Evolutionary conservation across 1,284 basidiomycete genomes (phyloP), one percentile per base, ranked within the genome.

Genomic region (Sanghuangporus baumii): DNA sequence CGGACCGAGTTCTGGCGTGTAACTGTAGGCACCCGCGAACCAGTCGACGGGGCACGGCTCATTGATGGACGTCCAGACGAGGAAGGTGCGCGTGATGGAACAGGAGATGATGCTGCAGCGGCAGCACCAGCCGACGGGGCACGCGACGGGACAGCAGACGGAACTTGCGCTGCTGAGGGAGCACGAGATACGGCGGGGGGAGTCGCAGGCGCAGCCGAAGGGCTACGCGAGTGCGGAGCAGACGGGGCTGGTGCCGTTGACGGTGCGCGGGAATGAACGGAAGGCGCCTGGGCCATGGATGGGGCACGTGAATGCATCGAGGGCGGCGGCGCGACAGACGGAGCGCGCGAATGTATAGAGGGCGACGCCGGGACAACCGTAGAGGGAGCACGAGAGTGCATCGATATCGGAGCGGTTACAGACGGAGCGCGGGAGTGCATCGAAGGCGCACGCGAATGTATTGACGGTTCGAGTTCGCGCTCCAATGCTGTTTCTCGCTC

Each of bases 1-100:
- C 61, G 55, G 16, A 7, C 14, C 4, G 61, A 62, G 26, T 38
- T 58, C 34, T 48, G 55, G 7, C 61, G 61, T 2, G 56, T 51
- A 20, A 62, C 47, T 1, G 61, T 51, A 6, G 61, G 61, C n/a
- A 62, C 61, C 16, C 55, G 55, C 7, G 47, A 40, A 50, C 34
- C 55, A 31, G 26, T 43, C 9, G 55, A 57, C 18, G 55, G 55
- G 8, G 38, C 43, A 23, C 55, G 55, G 38, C 55, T 57, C 38
- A 57, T 8, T 6, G 55, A 41, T 23, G 55, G 55, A 23, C 40
- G 37, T 1, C 55, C 40, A 37, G 18, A 8, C 2, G 57, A 23
- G 23, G 57, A 60, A 12, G 59, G 26, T 18, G 59, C 50, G 38
- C 59, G 59, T 9, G 61, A 62, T 18, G 61, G 60, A 0, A 57